Evolutionary conservation across 768 basidiomycete genomes (phyloP).

Genomic region (Tulasnella sp.): DNA sequence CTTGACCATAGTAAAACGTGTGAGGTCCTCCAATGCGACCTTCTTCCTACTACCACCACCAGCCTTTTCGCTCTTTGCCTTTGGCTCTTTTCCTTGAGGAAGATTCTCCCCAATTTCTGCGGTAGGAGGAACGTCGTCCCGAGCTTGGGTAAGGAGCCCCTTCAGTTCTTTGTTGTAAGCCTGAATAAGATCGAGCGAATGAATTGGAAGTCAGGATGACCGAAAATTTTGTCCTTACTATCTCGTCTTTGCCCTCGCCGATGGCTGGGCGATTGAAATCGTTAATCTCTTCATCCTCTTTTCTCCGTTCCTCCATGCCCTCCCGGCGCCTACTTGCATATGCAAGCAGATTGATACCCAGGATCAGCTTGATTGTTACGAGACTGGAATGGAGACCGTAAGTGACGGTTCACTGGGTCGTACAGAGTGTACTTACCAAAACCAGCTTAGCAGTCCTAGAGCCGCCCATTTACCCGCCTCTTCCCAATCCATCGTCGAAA

Average conservation of each 20-base stretch:
- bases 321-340: conserved; percentile 71
- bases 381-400: conserved; percentile 41
- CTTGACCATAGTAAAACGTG: conserved; percentile 94
- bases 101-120: conserved; percentile 67
- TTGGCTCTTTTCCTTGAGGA: conserved; percentile 27
- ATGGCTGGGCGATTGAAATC: conserved; percentile 85
- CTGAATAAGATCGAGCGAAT: conserved; percentile 38
- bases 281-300: conserved; percentile 70
- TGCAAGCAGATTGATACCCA: conserved; percentile 81
- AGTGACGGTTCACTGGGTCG: too few relatives aligned
- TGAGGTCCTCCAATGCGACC: conserved; percentile 80
- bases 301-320: conserved; percentile 70
- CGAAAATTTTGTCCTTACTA: conserved; percentile 42
- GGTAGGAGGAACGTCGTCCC: conserved; percentile 65
- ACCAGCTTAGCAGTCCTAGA: conserved; percentile 70
- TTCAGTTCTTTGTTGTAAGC: conserved; percentile 80
- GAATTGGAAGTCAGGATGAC: neutral
- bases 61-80: conserved; percentile 25
- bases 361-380: conserved; percentile 78
- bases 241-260: conserved; percentile 84
- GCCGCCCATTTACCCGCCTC: conserved; percentile 45
- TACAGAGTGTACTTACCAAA: conserved; percentile 55
- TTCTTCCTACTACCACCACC: conserved; percentile 49
- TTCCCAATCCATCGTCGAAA: conserved; percentile 17
- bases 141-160: conserved; percentile 58